Percentiles rank a stretch among this genome's conserved stretches.
These are phyloP conservation scores for Nepenthes gracilis DNA, from an alignment of 148 eudicot species.

Conservation along the genomic window DNA sequence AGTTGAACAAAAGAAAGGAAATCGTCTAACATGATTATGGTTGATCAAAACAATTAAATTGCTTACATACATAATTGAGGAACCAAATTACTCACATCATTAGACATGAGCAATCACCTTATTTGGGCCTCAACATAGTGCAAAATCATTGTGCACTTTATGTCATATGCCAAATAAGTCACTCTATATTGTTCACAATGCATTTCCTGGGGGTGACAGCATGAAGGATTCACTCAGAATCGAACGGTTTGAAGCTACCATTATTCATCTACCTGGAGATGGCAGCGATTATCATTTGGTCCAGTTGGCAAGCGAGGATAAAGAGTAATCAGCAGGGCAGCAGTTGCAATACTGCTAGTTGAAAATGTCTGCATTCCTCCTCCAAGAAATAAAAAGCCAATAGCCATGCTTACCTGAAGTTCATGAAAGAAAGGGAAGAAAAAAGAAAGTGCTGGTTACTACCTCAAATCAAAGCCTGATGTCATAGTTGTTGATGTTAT, in stretches of 20 bases:
- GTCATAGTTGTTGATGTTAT: no score
- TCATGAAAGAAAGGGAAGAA: neutral
- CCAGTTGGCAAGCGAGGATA: conserved; percentile 97
- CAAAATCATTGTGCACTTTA: no score
- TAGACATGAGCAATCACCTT: no score
- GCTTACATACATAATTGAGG: no score
- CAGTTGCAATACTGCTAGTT: conserved; percentile 69
- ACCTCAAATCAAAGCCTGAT: neutral
- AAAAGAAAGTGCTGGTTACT: neutral
- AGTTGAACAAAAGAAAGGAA: neutral
- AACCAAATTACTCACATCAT: no score
- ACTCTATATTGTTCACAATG: no score
- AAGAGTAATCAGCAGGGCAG: conserved; percentile 65
- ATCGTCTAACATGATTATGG: neutral
- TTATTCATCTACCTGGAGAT: conserved; percentile 59
- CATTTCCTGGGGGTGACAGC: no score
- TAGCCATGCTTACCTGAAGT: conserved; percentile 77
- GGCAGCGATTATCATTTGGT: conserved; percentile 95
- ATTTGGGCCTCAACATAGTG: no score
- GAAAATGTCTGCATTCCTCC: conserved; percentile 94
- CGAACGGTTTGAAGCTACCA: no score
- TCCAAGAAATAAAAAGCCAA: conserved; percentile 93
- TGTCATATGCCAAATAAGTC: no score
- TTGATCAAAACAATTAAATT: no score
- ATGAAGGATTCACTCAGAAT: no score